These are phyloP conservation scores for Pseudozyma pruni DNA, from an alignment of 1,284 basidiomycete genomes.

Conservation along the genomic window DNA sequence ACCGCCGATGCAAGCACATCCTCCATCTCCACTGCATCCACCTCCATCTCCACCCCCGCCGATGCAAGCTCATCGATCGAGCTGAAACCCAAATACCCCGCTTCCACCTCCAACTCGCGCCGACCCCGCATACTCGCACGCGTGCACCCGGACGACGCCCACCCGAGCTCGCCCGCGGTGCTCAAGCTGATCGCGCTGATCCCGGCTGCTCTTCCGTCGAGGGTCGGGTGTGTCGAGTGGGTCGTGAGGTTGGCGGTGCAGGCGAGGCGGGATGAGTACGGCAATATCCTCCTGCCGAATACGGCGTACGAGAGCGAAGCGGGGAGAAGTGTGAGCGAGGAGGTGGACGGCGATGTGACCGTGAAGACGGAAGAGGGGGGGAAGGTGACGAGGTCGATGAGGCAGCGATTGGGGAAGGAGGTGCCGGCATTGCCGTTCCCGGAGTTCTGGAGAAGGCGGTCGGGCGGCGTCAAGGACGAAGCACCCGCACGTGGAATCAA, in stretches of 20 bases:
- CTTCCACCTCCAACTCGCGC: background rate
- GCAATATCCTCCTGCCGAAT: slow-evolving; percentile 26
- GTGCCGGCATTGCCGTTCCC: slow-evolving; percentile 31
- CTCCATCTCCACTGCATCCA: background rate
- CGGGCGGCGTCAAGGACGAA: no score
- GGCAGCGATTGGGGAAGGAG: slow-evolving; percentile 14
- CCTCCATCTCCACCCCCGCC: background rate
- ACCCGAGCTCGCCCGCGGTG: slow-evolving; percentile 13
- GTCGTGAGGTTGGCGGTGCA: slow-evolving; percentile 12
- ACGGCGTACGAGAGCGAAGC: slow-evolving; percentile 1
- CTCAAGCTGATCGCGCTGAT: slow-evolving; percentile 34
- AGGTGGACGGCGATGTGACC: background rate
- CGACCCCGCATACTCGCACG: slow-evolving; percentile 26
- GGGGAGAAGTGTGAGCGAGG: background rate
- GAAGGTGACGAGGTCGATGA: slow-evolving; percentile 29
- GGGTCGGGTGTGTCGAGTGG: slow-evolving; percentile 16
- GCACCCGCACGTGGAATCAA: background rate
- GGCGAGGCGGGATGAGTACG: slow-evolving; percentile 29
- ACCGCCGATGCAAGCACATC: background rate
- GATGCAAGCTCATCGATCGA: slow-evolving; percentile 5
- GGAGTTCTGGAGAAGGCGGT: slow-evolving; percentile 18
- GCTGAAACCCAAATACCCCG: slow-evolving; percentile 26
- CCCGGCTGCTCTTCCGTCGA: slow-evolving; percentile 16
- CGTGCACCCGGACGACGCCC: slow-evolving; percentile 24
- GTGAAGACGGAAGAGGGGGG: background rate